Base-by-base conservation (phyloP, 768 basidiomycete genomes). In the Mrakia gelida region DNA sequence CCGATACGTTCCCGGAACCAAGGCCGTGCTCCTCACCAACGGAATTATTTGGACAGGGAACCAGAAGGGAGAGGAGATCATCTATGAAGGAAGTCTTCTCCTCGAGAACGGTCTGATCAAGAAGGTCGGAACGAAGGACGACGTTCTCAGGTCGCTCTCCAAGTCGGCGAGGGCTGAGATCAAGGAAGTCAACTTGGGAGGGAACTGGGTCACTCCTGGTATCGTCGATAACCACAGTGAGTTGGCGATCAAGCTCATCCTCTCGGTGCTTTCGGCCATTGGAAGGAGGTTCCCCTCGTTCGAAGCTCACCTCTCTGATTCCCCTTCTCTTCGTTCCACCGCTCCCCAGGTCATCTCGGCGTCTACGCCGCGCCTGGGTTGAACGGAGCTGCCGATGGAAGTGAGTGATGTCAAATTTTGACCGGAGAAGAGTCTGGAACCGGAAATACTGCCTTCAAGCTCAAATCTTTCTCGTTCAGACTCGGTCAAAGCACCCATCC, bases 21-120 rank as follows among this genome's bases (percentile, higher is more conserved):
- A 26, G n/a, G 81, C 52, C 13, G 85, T 87, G 2, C 85, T 90
- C 32, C 86, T 94, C 49, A 87, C 85, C 77, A 92, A 93, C 82
- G 92, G 89, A 11, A 89, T 88, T 10, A 88, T 94, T 30, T 94
- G 92, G 93, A 92, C 92, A 3, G 92, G 92, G 0, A 80, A 86
- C 21, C 85, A 89, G 7, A 30, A 52, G 21, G 75, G 75, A 6
- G 32, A 52, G 23, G 88, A 91, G 80, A 63, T 86, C 15, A 82
- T 90, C 13, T 80, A 91, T 13, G 84, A 84, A 30, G 90, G 89
- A 0, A 89, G 90, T 75, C 83, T 93, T 3, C 84, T 90, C 0
- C 82, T 93, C 26, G 88, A 90, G 77, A 86, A 88, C 74, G 92
- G 92, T 0, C 73, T 93, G 21, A 87, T 93, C 76, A 84, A 87